Conservation (phyloP, 768 basidiomycete genomes). For the Lentinula sp. region DNA sequence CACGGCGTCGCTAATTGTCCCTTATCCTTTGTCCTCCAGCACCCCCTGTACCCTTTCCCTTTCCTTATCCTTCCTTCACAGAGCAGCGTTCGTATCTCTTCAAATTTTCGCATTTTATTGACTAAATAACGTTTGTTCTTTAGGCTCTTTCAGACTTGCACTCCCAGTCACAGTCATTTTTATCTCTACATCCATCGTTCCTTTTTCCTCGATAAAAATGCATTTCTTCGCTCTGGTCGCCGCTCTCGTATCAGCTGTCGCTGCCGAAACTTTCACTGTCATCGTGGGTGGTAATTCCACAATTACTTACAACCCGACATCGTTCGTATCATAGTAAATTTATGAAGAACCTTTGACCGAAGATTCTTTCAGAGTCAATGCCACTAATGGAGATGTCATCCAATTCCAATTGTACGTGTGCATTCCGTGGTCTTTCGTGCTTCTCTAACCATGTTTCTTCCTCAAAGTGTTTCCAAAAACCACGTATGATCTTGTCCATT, state of each 20-base stretch:
- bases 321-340: background rate
- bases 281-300: slow-evolving; percentile 23
- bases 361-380: slow-evolving; percentile 22
- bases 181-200: slow-evolving; percentile 9
- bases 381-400: slow-evolving; percentile 31
- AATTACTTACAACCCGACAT: slow-evolving; percentile 21
- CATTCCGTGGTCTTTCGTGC: background rate
- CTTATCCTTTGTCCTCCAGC: background rate
- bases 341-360: background rate
- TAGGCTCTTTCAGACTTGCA: slow-evolving; percentile 17
- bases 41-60: slow-evolving; percentile 2
- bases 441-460: background rate
- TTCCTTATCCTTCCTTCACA: slow-evolving; percentile 11
- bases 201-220: slow-evolving; percentile 8
- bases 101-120: slow-evolving; percentile 8
- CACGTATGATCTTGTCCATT: slow-evolving; percentile 21
- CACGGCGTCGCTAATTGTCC: background rate
- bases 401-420: slow-evolving; percentile 37
- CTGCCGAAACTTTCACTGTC: slow-evolving; percentile 25
- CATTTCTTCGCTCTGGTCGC: slow-evolving; percentile 14
- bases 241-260: slow-evolving; percentile 20
- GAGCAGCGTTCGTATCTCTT: slow-evolving; percentile 23
- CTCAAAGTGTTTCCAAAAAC: slow-evolving; percentile 28
- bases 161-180: slow-evolving; percentile 11
- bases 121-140: slow-evolving; percentile 6